A percentile compares a stretch with the other conserved stretches of the same genome.
These are phyloP conservation scores for Kalmusia sp. DNA, from an alignment of 2,329 filamentous ascomycete genomes.

Conservation along the genomic window DNA sequence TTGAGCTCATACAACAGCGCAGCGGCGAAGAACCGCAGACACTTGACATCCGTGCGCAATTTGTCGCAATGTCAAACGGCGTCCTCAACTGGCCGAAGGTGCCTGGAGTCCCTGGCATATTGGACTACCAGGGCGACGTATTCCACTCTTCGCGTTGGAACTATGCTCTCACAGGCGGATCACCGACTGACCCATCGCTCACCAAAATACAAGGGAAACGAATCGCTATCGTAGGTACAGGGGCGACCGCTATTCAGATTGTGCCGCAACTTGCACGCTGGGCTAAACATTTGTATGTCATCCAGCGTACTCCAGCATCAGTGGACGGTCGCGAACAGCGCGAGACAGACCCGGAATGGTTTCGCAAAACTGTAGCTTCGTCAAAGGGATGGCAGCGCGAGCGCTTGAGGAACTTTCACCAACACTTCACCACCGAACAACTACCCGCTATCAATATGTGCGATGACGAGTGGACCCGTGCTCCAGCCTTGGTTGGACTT, in stretches of 20 bases:
- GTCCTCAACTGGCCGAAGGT: conserved; percentile 53
- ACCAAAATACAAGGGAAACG: conserved; percentile 44
- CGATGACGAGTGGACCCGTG: conserved; percentile 55
- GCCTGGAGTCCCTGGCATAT: conserved; percentile 18
- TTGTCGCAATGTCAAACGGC: conserved; percentile 17
- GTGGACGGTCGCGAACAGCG: conserved; percentile 45
- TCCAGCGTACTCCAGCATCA: conserved; percentile 62
- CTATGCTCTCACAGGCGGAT: conserved; percentile 33
- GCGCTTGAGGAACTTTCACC: conserved; percentile 55
- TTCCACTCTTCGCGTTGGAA: conserved; percentile 38
- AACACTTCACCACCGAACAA: conserved; percentile 40
- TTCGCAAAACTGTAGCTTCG: conserved; percentile 40
- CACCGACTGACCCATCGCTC: conserved; percentile 27
- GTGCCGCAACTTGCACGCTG: conserved; percentile 52
- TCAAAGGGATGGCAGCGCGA: conserved; percentile 57
- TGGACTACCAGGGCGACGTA: conserved; percentile 20
- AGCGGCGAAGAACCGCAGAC: conserved; percentile 10
- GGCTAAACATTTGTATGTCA: conserved; percentile 61
- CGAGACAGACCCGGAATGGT: conserved; percentile 31
- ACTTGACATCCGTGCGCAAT: conserved; percentile 14
- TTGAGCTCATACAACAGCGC: conserved; percentile 15
- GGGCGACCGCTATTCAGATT: conserved; percentile 42
- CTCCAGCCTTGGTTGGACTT: conserved; percentile 15
- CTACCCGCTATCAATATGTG: conserved; percentile 48
- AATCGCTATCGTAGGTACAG: conserved; percentile 46